A percentile compares a stretch with the other conserved stretches of the same genome.
Evolutionary conservation across 2,329 filamentous ascomycete genomes (phyloP).

Genomic region (Phoma herbarum): DNA sequence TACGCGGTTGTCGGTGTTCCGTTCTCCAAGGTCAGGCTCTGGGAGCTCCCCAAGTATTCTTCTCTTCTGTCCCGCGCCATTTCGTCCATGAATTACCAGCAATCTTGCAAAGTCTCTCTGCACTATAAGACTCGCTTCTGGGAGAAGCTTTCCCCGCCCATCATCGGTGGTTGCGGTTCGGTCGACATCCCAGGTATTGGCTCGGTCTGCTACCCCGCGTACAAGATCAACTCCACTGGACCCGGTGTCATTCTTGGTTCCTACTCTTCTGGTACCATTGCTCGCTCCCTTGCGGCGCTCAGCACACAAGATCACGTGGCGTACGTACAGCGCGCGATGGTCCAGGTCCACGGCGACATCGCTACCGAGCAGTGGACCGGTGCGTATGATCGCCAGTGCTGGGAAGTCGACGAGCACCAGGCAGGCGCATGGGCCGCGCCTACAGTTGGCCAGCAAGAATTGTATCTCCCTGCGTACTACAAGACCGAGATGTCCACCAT

Average conservation of each 20-base stretch:
- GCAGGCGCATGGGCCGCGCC: slow-evolving; percentile 70
- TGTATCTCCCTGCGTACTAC: slow-evolving; percentile 77
- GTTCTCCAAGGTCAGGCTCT: slow-evolving; percentile 70
- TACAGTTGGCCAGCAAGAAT: slow-evolving; percentile 69
- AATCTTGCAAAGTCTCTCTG: slow-evolving; percentile 67
- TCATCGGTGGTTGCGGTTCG: slow-evolving; percentile 70
- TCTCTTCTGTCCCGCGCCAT: slow-evolving; percentile 61
- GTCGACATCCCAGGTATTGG: slow-evolving; percentile 70
- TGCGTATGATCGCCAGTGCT: slow-evolving; percentile 71
- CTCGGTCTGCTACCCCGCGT: slow-evolving; percentile 72
- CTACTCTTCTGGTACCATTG: slow-evolving; percentile 62
- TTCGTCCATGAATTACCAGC: slow-evolving; percentile 59
- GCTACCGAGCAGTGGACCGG: slow-evolving; percentile 71
- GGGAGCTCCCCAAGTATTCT: slow-evolving; percentile 65
- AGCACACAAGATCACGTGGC: slow-evolving; percentile 69
- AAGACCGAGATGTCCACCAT: slow-evolving; percentile 74
- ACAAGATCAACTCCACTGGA: slow-evolving; percentile 70
- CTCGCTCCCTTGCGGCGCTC: slow-evolving; percentile 58
- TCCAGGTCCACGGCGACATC: slow-evolving; percentile 70
- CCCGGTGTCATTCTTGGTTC: slow-evolving; percentile 69
- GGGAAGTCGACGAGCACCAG: slow-evolving; percentile 69
- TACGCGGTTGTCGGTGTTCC: slow-evolving; percentile 72
- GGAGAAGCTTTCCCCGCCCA: slow-evolving; percentile 63
- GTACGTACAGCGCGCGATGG: slow-evolving; percentile 70
- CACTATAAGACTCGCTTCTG: slow-evolving; percentile 73